Base-by-base conservation (phyloP, 176 grass and related monocot genomes). In the Panicum miliaceum region DNA sequence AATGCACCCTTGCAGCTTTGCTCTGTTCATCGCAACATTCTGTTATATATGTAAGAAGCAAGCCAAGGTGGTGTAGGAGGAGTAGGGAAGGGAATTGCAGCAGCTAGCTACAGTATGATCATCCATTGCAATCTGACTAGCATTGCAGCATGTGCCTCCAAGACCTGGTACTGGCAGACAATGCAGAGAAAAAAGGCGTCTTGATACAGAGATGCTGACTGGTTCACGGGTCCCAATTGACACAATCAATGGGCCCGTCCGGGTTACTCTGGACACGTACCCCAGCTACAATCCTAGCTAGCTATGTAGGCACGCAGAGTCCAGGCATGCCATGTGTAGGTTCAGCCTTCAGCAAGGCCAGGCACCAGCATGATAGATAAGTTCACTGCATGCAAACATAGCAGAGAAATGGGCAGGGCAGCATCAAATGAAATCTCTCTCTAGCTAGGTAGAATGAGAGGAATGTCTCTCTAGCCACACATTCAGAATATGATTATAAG, bases 131-230 rank as follows among this genome's bases (percentile, higher is more conserved):
- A 71, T 64, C 83, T 86, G 83, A 57, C 54, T 77, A 22, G 54
- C 64, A 78, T 78, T 82, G 82, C 23, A 90, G 27, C 88, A 73
- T 82, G 79, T 86, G 72, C 74, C 58, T 83, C 79, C 88, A 83
- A 86, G 78, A 86, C 89, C 74, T 83, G 81, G 74, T 79, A 83
- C 75, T 90, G 74, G 75, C 69, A 82, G 88, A 42, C 58, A 90
- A 45, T 23, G 84, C 73, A 73, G 88, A 25, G 58, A 65, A 58
- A 75, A 82, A 90, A 40, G 85, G 34, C 69, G 13, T 50, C 74
- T 19, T 86, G 83, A 78, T 86, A 69, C 88, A 90, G 88, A 73
- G 84, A 78, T 78, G 77, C 82, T 80, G 87, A 73, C 87, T 85
- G 78, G 10, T 25, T 89, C 77, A 80, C 77, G 73, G 62, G 86